Evolutionary conservation across 2,329 filamentous ascomycete species (phyloP).

Genomic region (Graphilbum fragrans): DNA sequence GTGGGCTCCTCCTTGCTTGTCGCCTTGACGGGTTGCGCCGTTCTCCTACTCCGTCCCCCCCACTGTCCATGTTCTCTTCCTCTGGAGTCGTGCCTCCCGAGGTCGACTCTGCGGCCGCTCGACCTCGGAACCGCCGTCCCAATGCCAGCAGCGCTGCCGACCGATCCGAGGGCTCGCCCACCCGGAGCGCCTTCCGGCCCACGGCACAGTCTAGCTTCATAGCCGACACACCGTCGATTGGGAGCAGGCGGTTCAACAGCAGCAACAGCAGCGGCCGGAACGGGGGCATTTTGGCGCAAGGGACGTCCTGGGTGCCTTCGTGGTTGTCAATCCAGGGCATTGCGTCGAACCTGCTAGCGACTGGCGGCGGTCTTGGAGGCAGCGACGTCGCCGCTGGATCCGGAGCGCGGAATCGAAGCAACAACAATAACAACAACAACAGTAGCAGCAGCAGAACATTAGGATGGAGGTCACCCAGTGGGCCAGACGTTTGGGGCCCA

Average conservation of each 20-base stretch:
- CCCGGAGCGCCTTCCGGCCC: not conserved
- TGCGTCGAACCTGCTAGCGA: constrained; percentile 29
- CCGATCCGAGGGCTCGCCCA: constrained; percentile 5
- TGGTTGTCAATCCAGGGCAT: constrained; percentile 45
- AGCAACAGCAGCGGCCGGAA: not conserved
- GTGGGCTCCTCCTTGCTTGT: not conserved
- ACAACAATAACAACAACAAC: too few species aligned
- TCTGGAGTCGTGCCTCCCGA: constrained; percentile 31
- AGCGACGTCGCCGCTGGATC: not conserved
- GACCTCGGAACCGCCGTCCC: constrained; percentile 38
- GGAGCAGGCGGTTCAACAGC: not conserved
- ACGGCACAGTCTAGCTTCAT: not conserved
- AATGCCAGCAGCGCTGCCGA: constrained; percentile 16
- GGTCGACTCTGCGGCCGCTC: constrained; percentile 25
- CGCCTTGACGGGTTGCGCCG: not conserved
- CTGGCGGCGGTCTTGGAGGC: not conserved
- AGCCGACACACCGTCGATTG: not conserved
- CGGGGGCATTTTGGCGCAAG: not conserved
- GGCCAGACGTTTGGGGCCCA: constrained; percentile 35
- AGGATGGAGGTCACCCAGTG: constrained; percentile 9
- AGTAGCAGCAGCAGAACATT: constrained; percentile 11
- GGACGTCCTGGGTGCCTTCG: constrained; percentile 30
- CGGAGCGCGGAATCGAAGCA: too few species aligned
- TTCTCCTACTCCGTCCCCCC: not conserved
- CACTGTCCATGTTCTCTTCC: constrained; percentile 26